Percentiles rank a stretch among this genome's conserved stretches.
phyloP scores from a whole-genome alignment of 768 basidiomycete species.

The Thelephora aurantiotincta region DNA sequence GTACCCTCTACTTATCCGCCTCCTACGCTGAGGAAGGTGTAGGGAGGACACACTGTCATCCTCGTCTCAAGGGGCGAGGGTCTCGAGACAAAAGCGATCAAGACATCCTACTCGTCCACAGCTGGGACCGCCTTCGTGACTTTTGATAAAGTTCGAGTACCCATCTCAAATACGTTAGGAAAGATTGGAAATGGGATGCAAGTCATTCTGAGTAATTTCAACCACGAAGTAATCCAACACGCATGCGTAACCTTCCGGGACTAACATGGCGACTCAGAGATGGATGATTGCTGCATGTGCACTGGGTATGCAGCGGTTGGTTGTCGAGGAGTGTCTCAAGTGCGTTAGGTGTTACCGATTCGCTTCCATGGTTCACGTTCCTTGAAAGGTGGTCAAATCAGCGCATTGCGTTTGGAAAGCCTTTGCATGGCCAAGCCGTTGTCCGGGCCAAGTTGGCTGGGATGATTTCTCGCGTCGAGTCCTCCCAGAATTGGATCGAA shows the following conservation, averaged over 20 bases:
- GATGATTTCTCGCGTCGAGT: constrained; percentile 87
- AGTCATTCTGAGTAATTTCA: constrained; percentile 76
- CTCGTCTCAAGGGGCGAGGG: constrained; percentile 58
- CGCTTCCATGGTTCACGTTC: neutral
- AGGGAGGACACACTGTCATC: constrained; percentile 66
- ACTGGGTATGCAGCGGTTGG: constrained; percentile 59
- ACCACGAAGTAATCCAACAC: constrained; percentile 38
- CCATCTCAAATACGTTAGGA: constrained; percentile 79
- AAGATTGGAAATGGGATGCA: constrained; percentile 72
- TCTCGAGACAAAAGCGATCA: constrained; percentile 78
- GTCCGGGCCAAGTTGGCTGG: constrained; percentile 75
- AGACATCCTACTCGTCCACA: constrained; percentile 82
- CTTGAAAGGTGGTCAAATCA: constrained; percentile 68
- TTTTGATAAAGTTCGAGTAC: constrained; percentile 72
- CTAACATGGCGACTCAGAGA: constrained; percentile 17
- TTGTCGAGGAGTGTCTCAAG: constrained; percentile 89
- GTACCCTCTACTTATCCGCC: constrained; percentile 4
- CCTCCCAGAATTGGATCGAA: constrained; percentile 82
- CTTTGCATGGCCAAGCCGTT: constrained; percentile 68
- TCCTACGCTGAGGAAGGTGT: neutral
- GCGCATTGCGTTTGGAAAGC: constrained; percentile 83
- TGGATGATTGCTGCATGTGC: constrained; percentile 75
- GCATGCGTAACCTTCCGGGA: neutral
- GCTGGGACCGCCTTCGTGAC: constrained; percentile 85
- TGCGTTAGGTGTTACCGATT: constrained; percentile 15